These are phyloP conservation scores for Chlamydomonas incerta DNA, from an alignment of 139 green algal species.

Conservation along the genomic window DNA sequence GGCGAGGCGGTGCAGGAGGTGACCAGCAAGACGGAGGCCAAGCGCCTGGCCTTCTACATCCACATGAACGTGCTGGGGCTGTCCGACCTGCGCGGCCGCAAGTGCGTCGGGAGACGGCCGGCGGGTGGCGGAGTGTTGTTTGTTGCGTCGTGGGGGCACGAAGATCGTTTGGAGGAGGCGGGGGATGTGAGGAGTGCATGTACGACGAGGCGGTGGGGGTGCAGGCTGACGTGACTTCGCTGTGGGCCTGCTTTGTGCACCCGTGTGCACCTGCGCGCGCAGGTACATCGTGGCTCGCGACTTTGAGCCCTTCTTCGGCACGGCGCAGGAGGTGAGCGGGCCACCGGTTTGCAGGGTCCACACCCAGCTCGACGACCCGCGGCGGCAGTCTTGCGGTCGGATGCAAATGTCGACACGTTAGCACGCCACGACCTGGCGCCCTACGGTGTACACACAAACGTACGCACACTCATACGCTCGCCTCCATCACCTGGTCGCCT, in stretches of 20 bases:
- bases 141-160: background rate
- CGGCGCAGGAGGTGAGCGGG: slow-evolving; percentile 53
- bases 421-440: too few species aligned
- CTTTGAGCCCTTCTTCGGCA: slow-evolving; percentile 66
- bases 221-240: too few species aligned
- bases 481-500: too few species aligned
- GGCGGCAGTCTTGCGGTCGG: too few species aligned
- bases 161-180: background rate
- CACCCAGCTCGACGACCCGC: too few species aligned
- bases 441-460: too few species aligned
- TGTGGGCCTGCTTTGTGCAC: too few species aligned
- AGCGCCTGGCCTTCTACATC: slow-evolving; percentile 73
- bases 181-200: too few species aligned
- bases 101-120: background rate
- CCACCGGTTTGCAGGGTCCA: too few species aligned
- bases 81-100: slow-evolving; percentile 4
- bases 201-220: too few species aligned
- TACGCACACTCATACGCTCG: too few species aligned
- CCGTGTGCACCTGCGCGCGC: background rate
- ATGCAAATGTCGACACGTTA: too few species aligned
- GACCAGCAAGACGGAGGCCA: slow-evolving; percentile 68
- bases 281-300: slow-evolving; percentile 63
- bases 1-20: slow-evolving; percentile 40
- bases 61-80: slow-evolving; percentile 73
- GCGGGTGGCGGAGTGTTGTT: background rate